Base-by-base conservation (phyloP, 768 basidiomycete genomes). In the Rhizopogon sp. region DNA sequence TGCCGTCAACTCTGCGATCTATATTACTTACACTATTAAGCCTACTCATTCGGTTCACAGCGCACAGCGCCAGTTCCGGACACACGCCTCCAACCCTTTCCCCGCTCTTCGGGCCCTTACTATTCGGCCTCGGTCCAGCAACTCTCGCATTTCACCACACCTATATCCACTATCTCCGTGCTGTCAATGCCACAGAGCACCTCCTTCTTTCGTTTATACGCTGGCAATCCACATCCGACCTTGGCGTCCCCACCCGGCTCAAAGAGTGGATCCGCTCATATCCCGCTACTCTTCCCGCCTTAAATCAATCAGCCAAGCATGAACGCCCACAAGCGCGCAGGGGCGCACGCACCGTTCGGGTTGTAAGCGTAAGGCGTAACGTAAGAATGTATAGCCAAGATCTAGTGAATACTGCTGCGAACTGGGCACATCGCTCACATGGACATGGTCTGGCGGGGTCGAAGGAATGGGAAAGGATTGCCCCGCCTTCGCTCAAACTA, bases 261-360 rank as follows among this genome's bases (percentile, higher is more conserved):
- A 88, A 89, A 63, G 86, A 90, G 60, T 95, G 93, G 91, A 88
- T 96, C 58, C 81, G 88, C 56, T 90, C 90, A 3, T 97, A 98
- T 64, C 93, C 93, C 0, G 68, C 83, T 8, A 91, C 86, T 80
- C 74, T 96, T 4, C 82, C 90, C 1, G 73, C 76, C 45, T 76
- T 89, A 35, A 79, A 76, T 33, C 68, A 80, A 49, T 71, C 71
- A 52, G 77, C 78, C 60, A 72, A 72, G 46, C 71, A 77, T 29
- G 72, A 74, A 3, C 80, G 77, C 14, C 81, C 83, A 0, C 81
- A 85, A 56, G 81, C 90, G 0, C 79, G 94, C 25, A 80, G 83
- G 20, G 93, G 92, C 0, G 87, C 86, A 1, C 80, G 87, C 41
- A 85, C 88, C 0, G 77, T 90, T n/a, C 81, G 87, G 9, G 82